A percentile compares a stretch with the other conserved stretches of the same genome.
These are phyloP conservation scores for Bruguiera hainesii DNA, from an alignment of 441 rosid genomes.

Conservation along the genomic window DNA sequence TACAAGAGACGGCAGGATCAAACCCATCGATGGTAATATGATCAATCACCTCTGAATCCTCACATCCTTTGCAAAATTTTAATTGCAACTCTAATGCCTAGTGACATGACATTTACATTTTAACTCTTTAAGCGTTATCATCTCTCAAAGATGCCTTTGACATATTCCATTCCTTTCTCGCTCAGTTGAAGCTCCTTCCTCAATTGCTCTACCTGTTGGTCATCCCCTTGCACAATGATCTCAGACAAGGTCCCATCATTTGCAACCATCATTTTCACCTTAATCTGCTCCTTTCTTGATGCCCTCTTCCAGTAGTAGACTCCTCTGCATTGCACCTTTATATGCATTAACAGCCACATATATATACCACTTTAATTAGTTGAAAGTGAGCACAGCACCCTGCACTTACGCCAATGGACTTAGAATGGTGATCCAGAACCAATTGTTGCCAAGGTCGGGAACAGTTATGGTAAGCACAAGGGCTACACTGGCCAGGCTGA, in stretches of 20 bases:
- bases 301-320: conserved; percentile 88
- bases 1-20: too few relatives aligned
- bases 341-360: background rate
- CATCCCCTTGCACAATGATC: conserved; percentile 87
- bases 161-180: conserved; percentile 95
- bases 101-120: background rate
- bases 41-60: too few relatives aligned
- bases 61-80: too few relatives aligned
- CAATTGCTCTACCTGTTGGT: conserved; percentile 83
- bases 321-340: conserved; percentile 47
- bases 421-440: conserved; percentile 72
- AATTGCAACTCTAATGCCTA: too few relatives aligned
- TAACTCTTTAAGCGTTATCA: conserved; percentile 22
- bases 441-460: conserved; percentile 82
- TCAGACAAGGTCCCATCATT: conserved; percentile 52
- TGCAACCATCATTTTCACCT: conserved; percentile 69
- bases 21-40: too few relatives aligned
- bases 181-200: conserved; percentile 73
- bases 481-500: conserved; percentile 83
- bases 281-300: conserved; percentile 82
- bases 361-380: background rate
- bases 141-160: conserved; percentile 77
- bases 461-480: conserved; percentile 77
- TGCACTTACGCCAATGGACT: conserved; percentile 84
- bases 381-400: background rate